These are phyloP conservation scores for Neurospora africana DNA, from an alignment of 495 filamentous ascomycete species.

Conservation along the genomic window DNA sequence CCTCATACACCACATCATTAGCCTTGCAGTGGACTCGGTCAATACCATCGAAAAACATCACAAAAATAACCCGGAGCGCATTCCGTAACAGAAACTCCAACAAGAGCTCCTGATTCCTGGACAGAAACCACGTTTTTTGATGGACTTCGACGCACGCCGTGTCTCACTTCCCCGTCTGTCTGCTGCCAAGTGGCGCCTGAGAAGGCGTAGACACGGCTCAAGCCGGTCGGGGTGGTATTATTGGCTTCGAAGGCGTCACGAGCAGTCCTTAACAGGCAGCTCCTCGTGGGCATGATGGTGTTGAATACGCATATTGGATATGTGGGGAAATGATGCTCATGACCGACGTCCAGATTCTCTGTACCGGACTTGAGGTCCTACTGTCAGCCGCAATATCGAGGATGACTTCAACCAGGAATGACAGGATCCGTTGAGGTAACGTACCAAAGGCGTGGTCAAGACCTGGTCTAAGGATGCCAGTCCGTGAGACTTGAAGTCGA, in stretches of 20 bases:
- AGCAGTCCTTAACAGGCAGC: slow-evolving; percentile 15
- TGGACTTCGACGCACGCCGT: neutral
- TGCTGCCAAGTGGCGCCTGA: slow-evolving; percentile 10
- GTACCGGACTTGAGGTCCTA: slow-evolving; percentile 8
- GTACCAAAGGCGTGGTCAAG: neutral
- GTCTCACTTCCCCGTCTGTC: slow-evolving; percentile 1
- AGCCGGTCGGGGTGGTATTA: slow-evolving; percentile 18
- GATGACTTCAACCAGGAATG: neutral
- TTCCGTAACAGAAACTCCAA: neutral
- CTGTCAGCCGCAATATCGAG: slow-evolving; percentile 7
- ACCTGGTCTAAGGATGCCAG: neutral
- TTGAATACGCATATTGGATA: neutral
- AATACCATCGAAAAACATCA: neutral
- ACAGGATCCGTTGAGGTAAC: neutral
- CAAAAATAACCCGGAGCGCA: neutral
- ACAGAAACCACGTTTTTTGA: neutral
- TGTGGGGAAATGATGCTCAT: slow-evolving; percentile 14
- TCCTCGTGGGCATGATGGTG: slow-evolving; percentile 6
- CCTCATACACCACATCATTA: neutral
- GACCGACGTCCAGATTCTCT: slow-evolving; percentile 12
- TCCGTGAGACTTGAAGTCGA: neutral
- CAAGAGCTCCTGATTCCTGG: neutral
- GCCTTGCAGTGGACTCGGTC: neutral
- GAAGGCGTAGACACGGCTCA: slow-evolving; percentile 21
- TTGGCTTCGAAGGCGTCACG: slow-evolving; percentile 13